Percentiles rank a stretch among this genome's conserved stretches.
These are phyloP conservation scores for Botryotinia calthae DNA, from an alignment of 2,329 filamentous ascomycete genomes.

Conservation along the genomic window DNA sequence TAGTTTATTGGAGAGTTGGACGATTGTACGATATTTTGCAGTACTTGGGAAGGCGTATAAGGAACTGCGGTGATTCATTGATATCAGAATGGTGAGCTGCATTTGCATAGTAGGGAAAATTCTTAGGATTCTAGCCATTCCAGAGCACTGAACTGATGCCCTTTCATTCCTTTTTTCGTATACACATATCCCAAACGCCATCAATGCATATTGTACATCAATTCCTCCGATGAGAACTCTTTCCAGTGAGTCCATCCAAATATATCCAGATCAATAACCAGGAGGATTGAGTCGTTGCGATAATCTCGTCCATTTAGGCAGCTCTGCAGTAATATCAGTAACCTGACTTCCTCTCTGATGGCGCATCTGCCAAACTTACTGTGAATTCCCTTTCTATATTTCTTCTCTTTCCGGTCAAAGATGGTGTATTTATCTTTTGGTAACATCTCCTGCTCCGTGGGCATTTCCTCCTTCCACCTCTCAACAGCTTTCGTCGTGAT, in stretches of 20 bases:
- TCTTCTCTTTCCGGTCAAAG: constrained; percentile 94
- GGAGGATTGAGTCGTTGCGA: constrained; percentile 92
- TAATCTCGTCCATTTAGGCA: constrained; percentile 92
- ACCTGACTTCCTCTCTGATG: background rate
- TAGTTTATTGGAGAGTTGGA: constrained; percentile 38
- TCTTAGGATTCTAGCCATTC: constrained; percentile 27
- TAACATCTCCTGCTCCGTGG: constrained; percentile 91
- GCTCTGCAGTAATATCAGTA: constrained; percentile 50
- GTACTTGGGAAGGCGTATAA: constrained; percentile 2
- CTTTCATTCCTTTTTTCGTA: constrained; percentile 21
- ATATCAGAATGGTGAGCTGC: constrained; percentile 11
- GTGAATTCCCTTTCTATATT: constrained; percentile 94
- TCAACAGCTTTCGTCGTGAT: constrained; percentile 74
- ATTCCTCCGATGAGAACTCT: constrained; percentile 30
- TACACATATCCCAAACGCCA: constrained; percentile 34
- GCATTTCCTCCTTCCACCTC: constrained; percentile 94
- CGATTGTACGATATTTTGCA: constrained; percentile 22
- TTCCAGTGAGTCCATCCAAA: constrained; percentile 6
- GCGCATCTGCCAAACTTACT: constrained; percentile 57
- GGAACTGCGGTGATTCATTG: constrained; percentile 18
- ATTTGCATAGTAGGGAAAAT: constrained; percentile 13
- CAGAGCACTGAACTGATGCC: constrained; percentile 12
- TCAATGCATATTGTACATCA: constrained; percentile 29
- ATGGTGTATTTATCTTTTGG: constrained; percentile 97
- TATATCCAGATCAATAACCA: constrained; percentile 62